These are phyloP conservation scores for Eugenia klotzschiana DNA, from an alignment of 441 rosid genomes.

Conservation along the genomic window DNA sequence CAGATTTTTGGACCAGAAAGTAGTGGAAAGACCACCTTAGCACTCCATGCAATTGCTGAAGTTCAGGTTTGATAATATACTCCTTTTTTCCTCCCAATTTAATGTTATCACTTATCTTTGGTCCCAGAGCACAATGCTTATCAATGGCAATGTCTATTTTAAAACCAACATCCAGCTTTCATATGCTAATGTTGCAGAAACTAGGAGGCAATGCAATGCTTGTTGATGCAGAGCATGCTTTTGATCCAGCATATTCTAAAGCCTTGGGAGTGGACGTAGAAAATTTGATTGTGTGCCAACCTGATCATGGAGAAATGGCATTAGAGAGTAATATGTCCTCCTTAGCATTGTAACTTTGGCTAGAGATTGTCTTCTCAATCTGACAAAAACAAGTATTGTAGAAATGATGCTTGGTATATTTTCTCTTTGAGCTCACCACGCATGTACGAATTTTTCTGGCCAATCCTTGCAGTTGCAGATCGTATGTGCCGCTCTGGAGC, in stretches of 20 bases:
- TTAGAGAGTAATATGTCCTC: constrained; percentile 53
- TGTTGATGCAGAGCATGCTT: constrained; percentile 97
- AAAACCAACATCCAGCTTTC: constrained; percentile 2
- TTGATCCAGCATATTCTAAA: constrained; percentile 91
- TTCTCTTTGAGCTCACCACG: background rate
- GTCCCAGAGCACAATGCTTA: background rate
- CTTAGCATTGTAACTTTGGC: background rate
- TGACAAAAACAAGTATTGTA: background rate
- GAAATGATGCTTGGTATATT: background rate
- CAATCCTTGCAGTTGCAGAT: constrained; percentile 65
- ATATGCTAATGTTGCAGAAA: constrained; percentile 38
- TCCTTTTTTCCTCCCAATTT: background rate
- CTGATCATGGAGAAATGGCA: constrained; percentile 95
- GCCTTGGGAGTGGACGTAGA: constrained; percentile 88
- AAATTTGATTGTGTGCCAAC: constrained; percentile 84
- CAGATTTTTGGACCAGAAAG: constrained; percentile 96
- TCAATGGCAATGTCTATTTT: background rate
- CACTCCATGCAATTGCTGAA: constrained; percentile 97
- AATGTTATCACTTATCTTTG: background rate
- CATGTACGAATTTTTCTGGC: constrained; percentile 5
- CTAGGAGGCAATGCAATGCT: constrained; percentile 96
- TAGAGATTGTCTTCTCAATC: background rate
- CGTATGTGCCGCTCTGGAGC: constrained; percentile 98
- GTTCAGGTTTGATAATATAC: constrained; percentile 50
- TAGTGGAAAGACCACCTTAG: constrained; percentile 91